These are phyloP conservation scores for Fomitiporia mediterranea DNA, from an alignment of 1,284 basidiomycete species.

Conservation along the genomic window DNA sequence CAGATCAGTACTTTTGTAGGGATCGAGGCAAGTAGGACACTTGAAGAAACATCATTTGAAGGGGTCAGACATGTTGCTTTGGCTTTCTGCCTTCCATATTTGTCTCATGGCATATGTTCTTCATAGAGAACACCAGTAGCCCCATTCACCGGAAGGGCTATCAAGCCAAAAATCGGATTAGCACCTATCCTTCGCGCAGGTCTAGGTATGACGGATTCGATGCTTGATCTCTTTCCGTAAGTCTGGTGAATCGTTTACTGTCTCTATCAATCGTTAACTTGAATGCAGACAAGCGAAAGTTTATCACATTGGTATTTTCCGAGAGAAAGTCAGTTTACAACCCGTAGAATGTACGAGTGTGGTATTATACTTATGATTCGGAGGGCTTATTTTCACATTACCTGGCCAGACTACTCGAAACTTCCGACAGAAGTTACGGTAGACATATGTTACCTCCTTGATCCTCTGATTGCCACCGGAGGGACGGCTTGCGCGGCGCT, in stretches of 20 bases:
- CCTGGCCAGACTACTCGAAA: slow-evolving; percentile 81
- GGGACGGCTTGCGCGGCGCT: slow-evolving; percentile 89
- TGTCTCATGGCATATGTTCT: slow-evolving; percentile 26
- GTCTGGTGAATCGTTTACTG: slow-evolving; percentile 29
- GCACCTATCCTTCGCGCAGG: slow-evolving; percentile 92
- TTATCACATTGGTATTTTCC: slow-evolving; percentile 86
- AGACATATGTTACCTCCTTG: slow-evolving; percentile 81
- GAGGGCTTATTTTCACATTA: neutral
- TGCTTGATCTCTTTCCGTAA: slow-evolving; percentile 78
- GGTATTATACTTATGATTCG: neutral
- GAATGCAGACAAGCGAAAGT: slow-evolving; percentile 67
- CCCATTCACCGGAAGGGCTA: slow-evolving; percentile 57
- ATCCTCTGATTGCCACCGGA: slow-evolving; percentile 91
- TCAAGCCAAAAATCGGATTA: slow-evolving; percentile 77
- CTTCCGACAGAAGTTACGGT: slow-evolving; percentile 75
- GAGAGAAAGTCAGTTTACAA: slow-evolving; percentile 86
- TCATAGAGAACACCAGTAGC: slow-evolving; percentile 57
- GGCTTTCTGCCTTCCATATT: neutral
- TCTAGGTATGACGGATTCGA: slow-evolving; percentile 87
- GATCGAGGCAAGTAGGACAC: slow-evolving; percentile 65
- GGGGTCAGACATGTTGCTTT: slow-evolving; percentile 44
- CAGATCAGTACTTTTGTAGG: slow-evolving; percentile 71
- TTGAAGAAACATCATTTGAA: slow-evolving; percentile 55
- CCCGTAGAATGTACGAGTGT: slow-evolving; percentile 80
- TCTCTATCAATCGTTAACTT: too few relatives aligned